Evolutionary conservation across 1,284 basidiomycete genomes (phyloP).

Genomic region (Pascua sp.): DNA sequence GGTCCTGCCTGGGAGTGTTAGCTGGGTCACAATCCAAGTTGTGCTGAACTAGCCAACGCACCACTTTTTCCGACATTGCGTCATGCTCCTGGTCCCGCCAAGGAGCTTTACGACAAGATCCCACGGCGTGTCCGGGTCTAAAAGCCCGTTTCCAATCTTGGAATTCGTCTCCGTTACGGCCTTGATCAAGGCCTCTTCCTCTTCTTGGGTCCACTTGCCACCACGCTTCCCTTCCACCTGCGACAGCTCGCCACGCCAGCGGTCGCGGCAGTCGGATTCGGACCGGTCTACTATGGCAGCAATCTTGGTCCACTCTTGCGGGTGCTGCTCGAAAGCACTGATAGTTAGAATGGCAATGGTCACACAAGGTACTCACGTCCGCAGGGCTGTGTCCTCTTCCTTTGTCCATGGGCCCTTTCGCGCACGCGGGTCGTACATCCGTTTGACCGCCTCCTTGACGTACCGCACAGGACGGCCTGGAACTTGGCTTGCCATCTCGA

Average conservation of each 20-base stretch:
- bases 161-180: slow-evolving; percentile 22
- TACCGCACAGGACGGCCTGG: slow-evolving; percentile 40
- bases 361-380: slow-evolving; percentile 19
- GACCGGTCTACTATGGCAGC: slow-evolving; percentile 34
- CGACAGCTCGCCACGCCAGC: slow-evolving; percentile 32
- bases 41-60: background rate
- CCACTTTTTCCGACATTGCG: slow-evolving; percentile 38
- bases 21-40: background rate
- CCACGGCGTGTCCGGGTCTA: slow-evolving; percentile 29
- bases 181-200: slow-evolving; percentile 17
- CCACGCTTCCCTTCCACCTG: slow-evolving; percentile 25
- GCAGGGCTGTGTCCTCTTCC: slow-evolving; percentile 33
- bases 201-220: slow-evolving; percentile 10
- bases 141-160: slow-evolving; percentile 14
- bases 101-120: slow-evolving; percentile 26
- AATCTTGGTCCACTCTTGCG: slow-evolving; percentile 39
- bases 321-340: slow-evolving; percentile 32
- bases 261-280: slow-evolving; percentile 38
- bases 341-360: background rate
- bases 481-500: slow-evolving; percentile 28
- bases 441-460: slow-evolving; percentile 34
- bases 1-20: slow-evolving; percentile 6
- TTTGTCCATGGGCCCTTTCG: slow-evolving; percentile 40
- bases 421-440: slow-evolving; percentile 38
- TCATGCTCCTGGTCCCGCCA: slow-evolving; percentile 21